Evolutionary conservation across 305 asterid species (phyloP).

Genomic region (Fraxinus dipetala): DNA sequence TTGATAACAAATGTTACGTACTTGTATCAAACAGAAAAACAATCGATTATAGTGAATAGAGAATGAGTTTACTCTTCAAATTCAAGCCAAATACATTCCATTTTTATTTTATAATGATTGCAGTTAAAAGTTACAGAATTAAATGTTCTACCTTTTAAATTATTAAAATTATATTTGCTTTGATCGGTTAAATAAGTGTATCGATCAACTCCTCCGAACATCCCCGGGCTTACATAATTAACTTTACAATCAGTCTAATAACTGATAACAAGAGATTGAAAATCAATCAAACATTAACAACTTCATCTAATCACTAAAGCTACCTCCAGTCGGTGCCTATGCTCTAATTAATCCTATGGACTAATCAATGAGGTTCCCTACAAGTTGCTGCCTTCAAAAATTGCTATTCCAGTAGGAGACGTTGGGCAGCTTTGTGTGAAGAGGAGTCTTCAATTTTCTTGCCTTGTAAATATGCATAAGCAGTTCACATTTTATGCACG

Average conservation of each 20-base stretch:
- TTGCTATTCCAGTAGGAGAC: not conserved
- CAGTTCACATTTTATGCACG: not conserved
- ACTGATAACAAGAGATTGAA: not conserved
- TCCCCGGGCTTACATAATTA: too few species aligned
- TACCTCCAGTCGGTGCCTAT: not conserved
- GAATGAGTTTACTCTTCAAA: not conserved
- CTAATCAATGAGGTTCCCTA: not conserved
- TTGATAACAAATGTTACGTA: not conserved
- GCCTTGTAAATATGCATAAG: not conserved
- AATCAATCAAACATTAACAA: not conserved
- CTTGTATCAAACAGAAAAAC: not conserved
- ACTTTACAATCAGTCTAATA: not conserved
- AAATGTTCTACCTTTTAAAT: too few species aligned
- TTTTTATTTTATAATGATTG: not conserved
- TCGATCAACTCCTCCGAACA: too few species aligned
- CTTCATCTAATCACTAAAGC: not conserved
- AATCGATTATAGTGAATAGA: not conserved
- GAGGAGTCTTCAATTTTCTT: not conserved
- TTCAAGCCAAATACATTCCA: not conserved
- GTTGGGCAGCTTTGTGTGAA: not conserved
- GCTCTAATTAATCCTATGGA: not conserved
- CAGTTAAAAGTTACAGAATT: not conserved
- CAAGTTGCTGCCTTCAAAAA: not conserved
- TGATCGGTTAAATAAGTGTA: too few species aligned
- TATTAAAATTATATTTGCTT: too few species aligned